These are phyloP conservation scores for barley (Hordeum vulgare) DNA, from an alignment of 176 grass and related monocot species.

Conservation along the genomic window DNA sequence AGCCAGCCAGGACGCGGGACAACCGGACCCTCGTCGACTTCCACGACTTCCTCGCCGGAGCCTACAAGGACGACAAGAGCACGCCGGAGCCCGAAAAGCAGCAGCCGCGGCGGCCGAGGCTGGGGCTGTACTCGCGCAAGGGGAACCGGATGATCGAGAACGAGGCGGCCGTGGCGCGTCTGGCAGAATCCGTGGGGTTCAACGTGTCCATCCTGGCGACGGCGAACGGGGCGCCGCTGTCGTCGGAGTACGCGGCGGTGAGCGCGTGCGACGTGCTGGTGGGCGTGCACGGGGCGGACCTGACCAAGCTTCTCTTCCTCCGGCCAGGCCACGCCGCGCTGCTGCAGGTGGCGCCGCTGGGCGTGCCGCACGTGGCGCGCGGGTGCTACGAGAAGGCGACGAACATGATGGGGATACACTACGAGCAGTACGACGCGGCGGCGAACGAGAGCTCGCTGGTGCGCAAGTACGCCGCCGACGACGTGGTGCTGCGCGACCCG, in stretches of 20 bases:
- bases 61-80: slow-evolving; percentile 11
- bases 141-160: slow-evolving; percentile 69
- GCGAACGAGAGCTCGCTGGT: slow-evolving; percentile 56
- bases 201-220: slow-evolving; percentile 51
- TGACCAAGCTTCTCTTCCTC: slow-evolving; percentile 74
- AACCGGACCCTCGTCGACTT: slow-evolving; percentile 49
- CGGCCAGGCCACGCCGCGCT: slow-evolving; percentile 24
- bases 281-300: slow-evolving; percentile 76
- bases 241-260: slow-evolving; percentile 26
- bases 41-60: slow-evolving; percentile 23
- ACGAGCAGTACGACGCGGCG: slow-evolving; percentile 51
- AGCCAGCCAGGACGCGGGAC: slow-evolving; percentile 17
- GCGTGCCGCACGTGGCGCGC: slow-evolving; percentile 10
- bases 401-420: slow-evolving; percentile 36
- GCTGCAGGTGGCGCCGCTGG: slow-evolving; percentile 56
- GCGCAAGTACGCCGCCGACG: neutral
- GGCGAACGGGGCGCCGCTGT: slow-evolving; percentile 15
- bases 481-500: slow-evolving; percentile 33
- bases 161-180: slow-evolving; percentile 29
- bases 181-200: slow-evolving; percentile 22
- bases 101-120: neutral
- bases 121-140: slow-evolving; percentile 51
- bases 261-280: slow-evolving; percentile 55
- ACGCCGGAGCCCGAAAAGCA: too few relatives aligned
- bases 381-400: slow-evolving; percentile 42